Evolutionary conservation across 305 asterid genomes (phyloP), one percentile per base, ranked within the genome.

Genomic region (Andrographis paniculata): DNA sequence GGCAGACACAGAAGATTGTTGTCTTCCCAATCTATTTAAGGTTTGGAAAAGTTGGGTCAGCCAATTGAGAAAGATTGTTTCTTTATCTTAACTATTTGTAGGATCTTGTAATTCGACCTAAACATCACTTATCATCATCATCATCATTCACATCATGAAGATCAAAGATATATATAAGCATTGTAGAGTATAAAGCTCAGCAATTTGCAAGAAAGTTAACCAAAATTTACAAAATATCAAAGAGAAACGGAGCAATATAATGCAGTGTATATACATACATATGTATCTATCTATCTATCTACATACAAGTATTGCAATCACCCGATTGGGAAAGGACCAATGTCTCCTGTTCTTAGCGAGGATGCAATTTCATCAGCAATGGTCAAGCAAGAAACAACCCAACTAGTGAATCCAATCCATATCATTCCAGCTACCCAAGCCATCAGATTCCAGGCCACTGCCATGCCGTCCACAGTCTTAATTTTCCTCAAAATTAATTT

Each of bases 1-100:
- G 82, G 0, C 19, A n/a, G 6, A 15, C 19, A 13, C 42, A 52
- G 8, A 82, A 70, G 63, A 38, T 50, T 27, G 86, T 65, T 4
- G 67, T 44, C 41, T 72, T 12, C 44, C 94, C 94, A 15, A 19
- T 82, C 36, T 72, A 76, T 50, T 52, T 82, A 14, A 76, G 84
- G 94, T 74, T 82, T 45, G 91, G 94, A 14, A 79, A 68, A 70
- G 74, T 74, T 33, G 86, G 88, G 17, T 46, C 47, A 19, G 22
- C 45, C 14, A 44, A 42, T 33, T 67, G 55, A 67, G 39, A 22
- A 17, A 53, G 39, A 14, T 23, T 17, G 20, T 37, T 18, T 12
- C 12, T n/a, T 33, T 33, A 11, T 33, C 14, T 9, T 33, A 33
- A 2, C 13, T 9, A 33, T 2, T 9, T 2, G 12, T n/a, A n/a